phyloP scores from a whole-genome alignment of 1,284 basidiomycete genomes.

The Cryptococcus sp. region DNA sequence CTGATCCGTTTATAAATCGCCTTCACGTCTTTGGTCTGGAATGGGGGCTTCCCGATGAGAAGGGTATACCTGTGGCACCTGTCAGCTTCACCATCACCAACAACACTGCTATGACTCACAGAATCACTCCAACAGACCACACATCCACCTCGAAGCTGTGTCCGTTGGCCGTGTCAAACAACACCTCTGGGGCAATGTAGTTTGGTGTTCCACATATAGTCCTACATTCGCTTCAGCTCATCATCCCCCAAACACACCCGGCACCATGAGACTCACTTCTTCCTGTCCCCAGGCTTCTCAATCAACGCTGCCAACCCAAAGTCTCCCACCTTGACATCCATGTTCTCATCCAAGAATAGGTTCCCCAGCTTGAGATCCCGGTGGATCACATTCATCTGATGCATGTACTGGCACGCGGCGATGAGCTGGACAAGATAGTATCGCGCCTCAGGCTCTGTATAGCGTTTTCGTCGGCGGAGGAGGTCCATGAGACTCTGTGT shows the following conservation, averaged over 20 bases:
- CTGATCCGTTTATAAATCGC: slow-evolving; percentile 93
- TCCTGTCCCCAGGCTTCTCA: slow-evolving; percentile 91
- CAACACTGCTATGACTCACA: too few relatives aligned
- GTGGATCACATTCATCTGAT: slow-evolving; percentile 89
- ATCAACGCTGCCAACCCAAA: slow-evolving; percentile 96
- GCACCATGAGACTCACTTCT: slow-evolving; percentile 61
- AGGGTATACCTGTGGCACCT: slow-evolving; percentile 67
- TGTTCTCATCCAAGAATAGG: slow-evolving; percentile 82
- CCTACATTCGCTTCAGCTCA: slow-evolving; percentile 33
- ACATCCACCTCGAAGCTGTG: slow-evolving; percentile 98
- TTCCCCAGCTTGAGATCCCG: slow-evolving; percentile 95
- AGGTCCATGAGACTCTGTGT: slow-evolving; percentile 73
- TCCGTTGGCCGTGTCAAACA: slow-evolving; percentile 92
- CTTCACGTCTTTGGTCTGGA: slow-evolving; percentile 97
- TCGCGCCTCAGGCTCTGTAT: slow-evolving; percentile 88
- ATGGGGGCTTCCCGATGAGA: slow-evolving; percentile 88
- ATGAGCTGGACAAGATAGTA: slow-evolving; percentile 93
- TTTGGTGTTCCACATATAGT: slow-evolving; percentile 98
- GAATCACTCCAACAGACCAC: slow-evolving; percentile 95
- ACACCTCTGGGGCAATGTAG: slow-evolving; percentile 96
- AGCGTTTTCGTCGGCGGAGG: slow-evolving; percentile 79
- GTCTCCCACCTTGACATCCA: slow-evolving; percentile 97
- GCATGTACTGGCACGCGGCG: slow-evolving; percentile 96
- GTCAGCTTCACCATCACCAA: neutral
- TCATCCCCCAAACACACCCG: slow-evolving; percentile 1